Evolutionary conservation across 495 filamentous ascomycete genomes (phyloP).

Genomic region (Aspergillus heteromorphus): DNA sequence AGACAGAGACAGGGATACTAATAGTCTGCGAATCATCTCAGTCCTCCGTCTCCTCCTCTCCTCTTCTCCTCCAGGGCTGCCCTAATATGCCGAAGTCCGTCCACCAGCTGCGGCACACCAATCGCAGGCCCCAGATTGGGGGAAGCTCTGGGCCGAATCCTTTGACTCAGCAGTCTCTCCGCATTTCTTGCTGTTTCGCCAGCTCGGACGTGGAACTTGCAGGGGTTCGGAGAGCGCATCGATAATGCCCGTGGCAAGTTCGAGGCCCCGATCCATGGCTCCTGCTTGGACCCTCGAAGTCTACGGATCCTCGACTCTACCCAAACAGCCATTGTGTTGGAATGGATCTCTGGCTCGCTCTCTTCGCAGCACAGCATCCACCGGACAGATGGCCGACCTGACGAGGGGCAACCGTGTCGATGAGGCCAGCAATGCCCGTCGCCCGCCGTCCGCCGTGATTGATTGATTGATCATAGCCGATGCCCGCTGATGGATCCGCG

Average conservation of each 20-base stretch:
- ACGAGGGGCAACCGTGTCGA: slow-evolving; percentile 1
- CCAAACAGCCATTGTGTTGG: neutral
- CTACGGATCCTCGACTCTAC: neutral
- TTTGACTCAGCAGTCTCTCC: slow-evolving; percentile 22
- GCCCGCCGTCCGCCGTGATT: too few species aligned
- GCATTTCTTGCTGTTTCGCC: slow-evolving; percentile 6
- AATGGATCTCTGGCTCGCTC: too few species aligned
- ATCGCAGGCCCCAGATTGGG: slow-evolving; percentile 11
- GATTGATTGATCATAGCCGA: neutral
- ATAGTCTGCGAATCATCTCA: slow-evolving; percentile 1
- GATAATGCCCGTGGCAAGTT: neutral
- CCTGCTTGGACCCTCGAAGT: neutral
- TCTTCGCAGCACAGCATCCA: too few species aligned
- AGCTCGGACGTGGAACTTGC: neutral
- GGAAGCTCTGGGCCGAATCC: slow-evolving; percentile 18
- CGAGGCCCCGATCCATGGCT: slow-evolving; percentile 8
- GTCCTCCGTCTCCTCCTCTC: slow-evolving; percentile 1
- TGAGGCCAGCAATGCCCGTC: neutral
- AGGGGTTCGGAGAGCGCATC: neutral
- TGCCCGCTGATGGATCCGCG: neutral
- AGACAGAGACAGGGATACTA: slow-evolving; percentile 13
- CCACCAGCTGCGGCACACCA: slow-evolving; percentile 13
- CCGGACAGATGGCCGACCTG: too few species aligned
- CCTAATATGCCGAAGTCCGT: slow-evolving; percentile 10
- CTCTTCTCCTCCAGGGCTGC: too few species aligned